Base-by-base conservation (phyloP, 306 rosid genomes). In the Crataegus laevigata region DNA sequence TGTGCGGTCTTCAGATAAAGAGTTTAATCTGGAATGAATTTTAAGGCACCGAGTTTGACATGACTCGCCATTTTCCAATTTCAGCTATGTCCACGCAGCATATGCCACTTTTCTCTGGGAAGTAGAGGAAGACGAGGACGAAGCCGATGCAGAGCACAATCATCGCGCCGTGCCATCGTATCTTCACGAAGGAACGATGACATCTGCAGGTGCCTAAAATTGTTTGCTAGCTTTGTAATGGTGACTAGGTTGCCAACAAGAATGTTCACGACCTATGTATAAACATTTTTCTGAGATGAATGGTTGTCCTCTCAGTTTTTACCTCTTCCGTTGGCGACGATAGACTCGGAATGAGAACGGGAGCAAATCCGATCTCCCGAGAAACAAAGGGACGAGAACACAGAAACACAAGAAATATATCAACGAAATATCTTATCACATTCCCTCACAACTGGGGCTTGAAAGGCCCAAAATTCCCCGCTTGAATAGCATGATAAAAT, bases 61-160 rank as follows among this genome's bases (percentile, higher is more conserved):
- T 72, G 42, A 82, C 42, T 52, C 52, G 38, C 11, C 65, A 11
- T 22, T 69, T 68, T 64, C 60, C 60, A 51, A 73, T 87, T 69
- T 58, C 97, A 94, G 99, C 79, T 83, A 89, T 74, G 96, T 92
- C 66, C 96, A 92, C 5, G 99, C 97, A 0, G 91, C 96, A 36
- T 89, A 94, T 71, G 99, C 99, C 29, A 75, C 84, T 61, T 94
- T 94, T 78, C 96, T 94, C 32, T 94, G 97, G 99, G 88, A 90
- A 68, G 73, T 85, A 5, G 97, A 92, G 82, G 96, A 85, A 10
- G 84, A 79, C 1, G 86, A 84, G 25, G 82, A 66, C 21, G 71
- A 45, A 75, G 75, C 54, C 19, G 32, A 36, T 15, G 52, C 25
- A 26, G 42, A 22, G 11, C 65, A 82, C 52, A 77, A 76, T 63